Percentiles rank a stretch among this genome's conserved stretches.
Evolutionary conservation across 2,329 filamentous ascomycete species (phyloP).

Genomic region (Xylaria sp.): DNA sequence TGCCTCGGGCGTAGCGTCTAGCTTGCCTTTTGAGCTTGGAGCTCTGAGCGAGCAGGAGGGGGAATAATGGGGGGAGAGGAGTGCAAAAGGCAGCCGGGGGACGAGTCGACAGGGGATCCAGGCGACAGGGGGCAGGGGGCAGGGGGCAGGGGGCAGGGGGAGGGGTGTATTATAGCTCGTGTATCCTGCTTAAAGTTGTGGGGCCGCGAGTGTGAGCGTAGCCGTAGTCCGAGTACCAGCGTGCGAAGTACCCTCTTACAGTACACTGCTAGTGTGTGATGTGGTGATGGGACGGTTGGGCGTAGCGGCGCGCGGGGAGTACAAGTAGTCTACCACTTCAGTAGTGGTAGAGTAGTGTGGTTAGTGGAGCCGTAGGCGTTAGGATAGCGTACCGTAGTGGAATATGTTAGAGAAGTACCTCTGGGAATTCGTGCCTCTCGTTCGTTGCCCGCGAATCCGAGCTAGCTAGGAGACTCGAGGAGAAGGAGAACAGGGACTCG

Average conservation of each 20-base stretch:
- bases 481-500: neutral
- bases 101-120: neutral
- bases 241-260: neutral
- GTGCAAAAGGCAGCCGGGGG: constrained; percentile 37
- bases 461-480: neutral
- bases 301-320: neutral
- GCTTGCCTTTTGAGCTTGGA: neutral
- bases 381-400: neutral
- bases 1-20: neutral
- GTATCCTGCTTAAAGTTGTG: neutral
- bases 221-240: neutral
- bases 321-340: neutral
- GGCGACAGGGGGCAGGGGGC: neutral
- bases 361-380: neutral
- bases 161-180: constrained; percentile 38
- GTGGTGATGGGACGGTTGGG: constrained; percentile 5
- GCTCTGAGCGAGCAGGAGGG: constrained; percentile 24
- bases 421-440: too few relatives aligned
- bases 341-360: neutral
- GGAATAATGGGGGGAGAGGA: constrained; percentile 40
- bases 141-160: constrained; percentile 5
- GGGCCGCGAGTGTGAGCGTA: neutral
- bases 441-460: neutral
- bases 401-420: neutral
- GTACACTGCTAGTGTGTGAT: constrained; percentile 1